Base-by-base conservation (phyloP, 352 stramenopile genomes). In the Phytophthora kernoviae region DNA sequence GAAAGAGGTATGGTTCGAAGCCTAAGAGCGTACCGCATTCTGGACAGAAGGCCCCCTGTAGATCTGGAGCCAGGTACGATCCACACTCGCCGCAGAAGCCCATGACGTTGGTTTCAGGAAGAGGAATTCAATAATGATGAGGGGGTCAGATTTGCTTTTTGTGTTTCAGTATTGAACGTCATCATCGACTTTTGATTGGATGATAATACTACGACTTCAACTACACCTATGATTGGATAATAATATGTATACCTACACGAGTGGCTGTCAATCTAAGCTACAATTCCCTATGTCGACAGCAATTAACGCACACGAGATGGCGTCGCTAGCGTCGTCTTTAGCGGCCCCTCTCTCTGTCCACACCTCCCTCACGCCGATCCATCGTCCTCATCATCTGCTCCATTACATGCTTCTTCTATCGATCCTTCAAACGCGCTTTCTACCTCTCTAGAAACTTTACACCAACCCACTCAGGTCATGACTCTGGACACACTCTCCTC, bases 31-130 rank as follows among this genome's bases (percentile, higher is more conserved):
- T 47, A 84, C 84, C 82, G 66, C 85, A 94, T 53, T 93, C 79
- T 20, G 85, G 81, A 37, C 85, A 94, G 67, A 91, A 93, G 57
- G 73, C 68, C 4, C 73, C 75, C 20, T 75, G 76, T 32, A 81
- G 68, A 52, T 90, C 80, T 9, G 73, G 68, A 15, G 79, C 59
- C 52, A 90, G 58, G 52, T 79, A 73, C 3, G 79, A 80, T 65
- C 85, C 85, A 62, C 85, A 94, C 62, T 93, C 83, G 61, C 85
- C 85, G 61, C 85, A 94, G 68, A 94, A 94, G 50, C 79, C 81
- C 85, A 94, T 94, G 52, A 30, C 21, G 46, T 51, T 2, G 37
- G 45, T 34, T 12, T 32, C 33, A 15, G 4, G 21, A 33, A 47
- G 9, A 39, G 33, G 44, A 32, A n/a, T 20, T 24, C n/a, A n/a